Base-by-base conservation (phyloP, 2,329 filamentous ascomycete species). In the Eutypa lata region DNA sequence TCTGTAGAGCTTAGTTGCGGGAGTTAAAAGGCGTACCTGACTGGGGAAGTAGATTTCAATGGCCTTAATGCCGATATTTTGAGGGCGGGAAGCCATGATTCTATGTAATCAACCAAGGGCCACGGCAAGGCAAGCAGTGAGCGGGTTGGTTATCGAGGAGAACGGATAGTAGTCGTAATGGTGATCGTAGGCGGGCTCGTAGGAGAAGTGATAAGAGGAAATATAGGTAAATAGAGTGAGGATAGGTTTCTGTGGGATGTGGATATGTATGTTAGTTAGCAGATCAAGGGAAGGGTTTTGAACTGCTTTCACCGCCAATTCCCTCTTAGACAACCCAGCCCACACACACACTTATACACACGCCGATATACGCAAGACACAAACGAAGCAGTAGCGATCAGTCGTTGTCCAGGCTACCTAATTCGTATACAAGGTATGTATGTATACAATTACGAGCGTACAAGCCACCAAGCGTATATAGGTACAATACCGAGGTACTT, bases 61-160 rank as follows among this genome's bases (percentile, higher is more conserved):
- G 87, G 89, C 90, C 80, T 94, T 93, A 72, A 94, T 91, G 82
- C 90, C 90, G 74, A 94, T 87, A 77, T 93, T 93, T 74, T 91
- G 85, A 61, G 90, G 88, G 75, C 88, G 87, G 64, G 86, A 72
- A 69, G 88, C 82, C 88, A 91, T 92, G 54, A 57, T 77, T 50
- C 16, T 45, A 45, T 7, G 40, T 43, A 19, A 42, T 7, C 45
- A 46, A 40, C 35, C 47, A 42, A 22, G 49, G 42, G 19, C 46
- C n/a, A 38, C 40, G 33, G 28, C 56, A 53, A 56, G 28, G 48
- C 46, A 33, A 14, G 13, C 10, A 47, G 28, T 35, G 8, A 19
- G 26, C 5, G 16, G n/a, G 42, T 16, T 45, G 16, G 42, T 10
- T 26, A 45, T 24, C 42, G n/a, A 45, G 42, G 14, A 26, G 5